Base-by-base conservation (phyloP, 352 stramenopile genomes). In the Globisporangium uncinulatum region DNA sequence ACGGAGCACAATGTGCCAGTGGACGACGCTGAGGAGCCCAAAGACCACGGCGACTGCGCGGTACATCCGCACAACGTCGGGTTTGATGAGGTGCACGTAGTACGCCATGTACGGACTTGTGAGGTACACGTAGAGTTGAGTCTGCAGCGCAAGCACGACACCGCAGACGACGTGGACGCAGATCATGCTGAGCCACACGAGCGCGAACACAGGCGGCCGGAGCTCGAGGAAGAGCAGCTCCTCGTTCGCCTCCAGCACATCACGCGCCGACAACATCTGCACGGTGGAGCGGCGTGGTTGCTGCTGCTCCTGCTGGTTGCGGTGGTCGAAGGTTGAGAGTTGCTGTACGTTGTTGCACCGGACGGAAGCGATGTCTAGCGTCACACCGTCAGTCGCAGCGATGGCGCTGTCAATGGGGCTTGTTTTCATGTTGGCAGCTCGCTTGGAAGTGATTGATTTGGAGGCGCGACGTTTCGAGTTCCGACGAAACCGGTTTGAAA, bases 101-200 rank as follows among this genome's bases (percentile, higher is more conserved):
- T 67, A 70, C 14, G 50, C 19, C 50, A 76, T 52, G 19, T n/a
- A 61, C 15, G 48, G 47, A 1, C 29, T 57, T 1, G 62, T 51
- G n/a, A 76, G 51, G 45, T 67, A 73, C 20, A 62, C 29, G 31
- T 74, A 71, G 3, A 70, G 60, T 2, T 56, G 36, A 1, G 62
- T 54, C 17, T 68, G 54, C 0, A 70, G 67, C 10, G 69, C 56
- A 11, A 76, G 55, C 17, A 61, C 57, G 1, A 32, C 36, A 11
- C 56, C 61, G 42, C 64, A 71, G 29, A 51, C 45, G 1, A 51
- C 17, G 48, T 72, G 64, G 24, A 71, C 57, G 9, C 14, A 8
- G n/a, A 74, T 24, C 41, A 72, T 72, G n/a, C 54, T 46, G 21
- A 63, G 5, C 67, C 67, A 74, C 17, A 66, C 29, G 41, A 50